Conservation (phyloP, 2,329 filamentous ascomycete species). For the Proliferodiscus dingleyae region DNA sequence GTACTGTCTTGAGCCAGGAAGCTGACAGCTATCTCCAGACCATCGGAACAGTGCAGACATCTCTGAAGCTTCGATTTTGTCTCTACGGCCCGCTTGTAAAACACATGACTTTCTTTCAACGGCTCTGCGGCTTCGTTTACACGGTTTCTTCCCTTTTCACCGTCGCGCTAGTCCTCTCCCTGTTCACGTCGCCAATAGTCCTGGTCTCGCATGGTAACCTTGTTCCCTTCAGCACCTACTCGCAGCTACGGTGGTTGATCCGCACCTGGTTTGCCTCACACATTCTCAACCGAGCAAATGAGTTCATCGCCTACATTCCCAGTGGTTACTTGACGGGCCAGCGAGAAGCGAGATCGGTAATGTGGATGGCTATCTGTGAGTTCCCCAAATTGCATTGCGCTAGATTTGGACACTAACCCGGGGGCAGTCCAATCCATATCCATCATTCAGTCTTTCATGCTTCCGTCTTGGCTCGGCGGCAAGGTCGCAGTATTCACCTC, state of each 20-base stretch:
- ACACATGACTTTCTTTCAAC: conserved; percentile 51
- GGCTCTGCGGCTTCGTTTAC: conserved; percentile 55
- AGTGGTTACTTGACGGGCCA: conserved; percentile 56
- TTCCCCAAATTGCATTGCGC: no score
- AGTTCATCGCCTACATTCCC: conserved; percentile 54
- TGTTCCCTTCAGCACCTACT: conserved; percentile 48
- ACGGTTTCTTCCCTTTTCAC: conserved; percentile 52
- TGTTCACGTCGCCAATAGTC: conserved; percentile 56
- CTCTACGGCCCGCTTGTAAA: conserved; percentile 48
- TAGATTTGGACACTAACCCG: no score
- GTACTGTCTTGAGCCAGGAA: no score
- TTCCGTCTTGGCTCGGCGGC: conserved; percentile 56
- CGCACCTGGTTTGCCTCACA: conserved; percentile 49
- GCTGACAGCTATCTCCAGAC: no score
- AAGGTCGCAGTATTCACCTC: conserved; percentile 55
- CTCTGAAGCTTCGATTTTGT: conserved; percentile 56
- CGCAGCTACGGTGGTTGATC: conserved; percentile 55
- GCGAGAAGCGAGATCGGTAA: conserved; percentile 49
- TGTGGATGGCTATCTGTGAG: conserved; percentile 63
- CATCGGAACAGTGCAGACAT: conserved; percentile 53
- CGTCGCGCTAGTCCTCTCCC: conserved; percentile 47
- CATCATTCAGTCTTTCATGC: conserved; percentile 52
- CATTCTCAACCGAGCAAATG: conserved; percentile 49
- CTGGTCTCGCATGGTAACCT: conserved; percentile 52
- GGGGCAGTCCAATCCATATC: conserved; percentile 54